Base-by-base conservation (phyloP, 2,329 filamentous ascomycete genomes). In the Xylaria sp. region DNA sequence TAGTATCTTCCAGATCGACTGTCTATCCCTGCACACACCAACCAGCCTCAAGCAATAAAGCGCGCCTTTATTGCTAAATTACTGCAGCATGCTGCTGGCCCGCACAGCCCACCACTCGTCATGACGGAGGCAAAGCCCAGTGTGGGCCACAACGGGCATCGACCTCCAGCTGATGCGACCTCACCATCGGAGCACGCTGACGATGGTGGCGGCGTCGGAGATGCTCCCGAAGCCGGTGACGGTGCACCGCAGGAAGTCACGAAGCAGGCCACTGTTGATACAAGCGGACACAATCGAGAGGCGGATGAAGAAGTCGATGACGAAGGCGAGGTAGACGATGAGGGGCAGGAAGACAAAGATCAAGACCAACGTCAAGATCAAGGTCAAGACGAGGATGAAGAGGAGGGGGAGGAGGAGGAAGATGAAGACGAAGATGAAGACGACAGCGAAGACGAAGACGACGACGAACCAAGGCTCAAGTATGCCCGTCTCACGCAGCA, bases 401-500 rank as follows among this genome's bases (percentile, higher is more conserved):
- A 84, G 0, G 82, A 83, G 0, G 84, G 83, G 0, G 82, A 82
- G 0, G 81, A 82, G 0, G 82, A 80, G 0, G 80, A 83, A 0
- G 83, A 83, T 0, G 83, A 84, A 0, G 86, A 88, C 0, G 87
- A 88, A 0, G 87, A 89, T 0, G 87, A 89, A 0, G 89, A 90
- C 0, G 91, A 93, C 0, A 90, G 92, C 0, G 90, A 91, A 0
- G 93, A 96, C 0, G 93, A 94, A 0, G 94, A 96, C 2, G 94
- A 97, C 5, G 95, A 98, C 20, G 95, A 98, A 80, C 96, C 96
- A 31, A 91, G 90, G 76, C 87, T 99, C 74, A 99, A 99, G 80
- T 97, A 97, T 78, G 91, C 91, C 57, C 91, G 93, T 55, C 81
- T 98, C 72, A 98, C 96, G 7, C 90, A 90, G 67, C 90, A 91